Evolutionary conservation across 306 rosid genomes (phyloP), one percentile per base, ranked within the genome.

Genomic region (Phaseolus lunatus): DNA sequence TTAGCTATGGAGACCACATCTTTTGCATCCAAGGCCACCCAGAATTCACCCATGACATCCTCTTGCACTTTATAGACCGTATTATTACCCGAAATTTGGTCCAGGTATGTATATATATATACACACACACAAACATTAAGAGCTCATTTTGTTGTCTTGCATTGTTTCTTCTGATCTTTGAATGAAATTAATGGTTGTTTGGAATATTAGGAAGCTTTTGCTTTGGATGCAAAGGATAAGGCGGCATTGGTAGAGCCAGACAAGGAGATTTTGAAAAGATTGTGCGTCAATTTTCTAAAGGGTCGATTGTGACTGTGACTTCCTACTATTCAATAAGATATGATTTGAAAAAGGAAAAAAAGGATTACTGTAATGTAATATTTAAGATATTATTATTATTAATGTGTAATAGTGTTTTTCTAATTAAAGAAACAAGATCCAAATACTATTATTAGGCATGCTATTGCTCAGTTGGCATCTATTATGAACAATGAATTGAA

Each of bases 21-120:
- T 74, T 95, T 90, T 95, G 98, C 24, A 95, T 92, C 76, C 98
- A 95, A 72, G 98, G 98, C 11, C 98, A 95, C 82, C 98, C 98
- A n/a, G 98, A 95, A 75, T 95, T 89, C 85, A 84, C 83, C 70
- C 50, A 75, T 58, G 98, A 94, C 82, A 90, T 94, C 48, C 90
- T 94, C 33, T 70, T 85, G 0, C 87, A 92, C 75, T 93, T 92
- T 11, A 84, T 90, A 61, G 93, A 94, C 44, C 98, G 95, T 15
- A 87, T 94, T 6, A 80, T 82, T 15, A 83, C 83, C 2, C 88
- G 80, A 12, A 64, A 83, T 57, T 67, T 58, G 58, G 84, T 94
- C 61, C 26, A 41, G 86, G 98, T 91, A 85, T 15, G n/a, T n/a
- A n/a, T n/a, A n/a, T n/a, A n/a, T n/a, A n/a, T n/a, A n/a, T n/a